Base-by-base conservation (phyloP, 495 filamentous ascomycete genomes). In the Aspergillus sclerotioniger region DNA sequence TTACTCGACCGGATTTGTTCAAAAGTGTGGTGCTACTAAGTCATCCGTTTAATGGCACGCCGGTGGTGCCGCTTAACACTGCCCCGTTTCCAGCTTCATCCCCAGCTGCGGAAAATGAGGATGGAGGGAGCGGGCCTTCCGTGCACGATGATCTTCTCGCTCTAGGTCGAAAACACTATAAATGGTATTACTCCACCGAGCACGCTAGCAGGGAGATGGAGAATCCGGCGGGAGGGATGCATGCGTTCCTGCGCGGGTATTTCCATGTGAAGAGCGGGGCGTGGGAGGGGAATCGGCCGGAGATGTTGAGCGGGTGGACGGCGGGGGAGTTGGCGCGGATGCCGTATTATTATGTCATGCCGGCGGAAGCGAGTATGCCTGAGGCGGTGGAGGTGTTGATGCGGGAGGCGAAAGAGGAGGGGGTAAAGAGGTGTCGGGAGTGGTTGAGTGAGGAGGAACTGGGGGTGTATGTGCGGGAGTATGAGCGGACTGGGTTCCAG, bases 281-380 rank as follows among this genome's bases (percentile, higher is more conserved):
- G 41, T 88, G 82, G 81, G 64, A 62, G 2, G 62, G 64, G 6
- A 88, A 88, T 62, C 56, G 74, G 15, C 83, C 85, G 0, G 72
- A 63, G 56, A 79, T 79, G 5, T 64, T 90, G 33, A 56, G 67
- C 19, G 73, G 59, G 7, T 87, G 86, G 85, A 73, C 68, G 17
- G 85, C 84, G 2, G 63, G 63, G 15, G 79, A 84, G 41, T 61
- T 89, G 12, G 76, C 74, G 6, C 74, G 76, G 54, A 74, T 89
- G 74, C 87, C 87, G 15, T 75, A 81, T 37, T 89, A 89, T 67
- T 89, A 90, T 68, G 79, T 88, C 49, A 89, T 90, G 87, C 80
- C 76, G 2, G 62, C 79, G 3, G 62, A 82, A 20, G 66, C 70
- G 39, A 78, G 76, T 0, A 88, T 90, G 84, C 81, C 82, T 0